Evolutionary conservation across 2,329 filamentous ascomycete species (phyloP).

Genomic region (Ascochyta fabae): DNA sequence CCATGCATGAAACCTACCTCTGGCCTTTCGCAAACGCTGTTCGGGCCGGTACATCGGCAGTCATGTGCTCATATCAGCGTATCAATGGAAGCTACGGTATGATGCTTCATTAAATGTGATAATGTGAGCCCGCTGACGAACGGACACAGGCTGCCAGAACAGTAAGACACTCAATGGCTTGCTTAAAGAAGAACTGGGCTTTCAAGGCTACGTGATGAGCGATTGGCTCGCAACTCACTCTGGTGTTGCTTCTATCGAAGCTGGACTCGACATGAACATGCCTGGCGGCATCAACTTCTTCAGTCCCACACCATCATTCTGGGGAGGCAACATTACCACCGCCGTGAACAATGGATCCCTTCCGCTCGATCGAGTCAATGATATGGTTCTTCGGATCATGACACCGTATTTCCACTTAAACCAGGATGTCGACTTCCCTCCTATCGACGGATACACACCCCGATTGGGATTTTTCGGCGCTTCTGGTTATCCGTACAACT

Average conservation of each 20-base stretch:
- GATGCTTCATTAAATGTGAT: not conserved
- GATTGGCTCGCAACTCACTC: slow-evolving; percentile 45
- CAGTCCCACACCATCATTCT: slow-evolving; percentile 32
- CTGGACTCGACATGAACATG: slow-evolving; percentile 58
- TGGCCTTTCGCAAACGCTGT: slow-evolving; percentile 71
- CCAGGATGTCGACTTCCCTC: slow-evolving; percentile 48
- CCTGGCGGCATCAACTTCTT: slow-evolving; percentile 41
- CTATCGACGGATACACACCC: slow-evolving; percentile 41
- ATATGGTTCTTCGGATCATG: slow-evolving; percentile 56
- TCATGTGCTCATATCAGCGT: slow-evolving; percentile 64
- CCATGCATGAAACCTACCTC: slow-evolving; percentile 69
- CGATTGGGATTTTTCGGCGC: slow-evolving; percentile 27
- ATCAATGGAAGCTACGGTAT: slow-evolving; percentile 34
- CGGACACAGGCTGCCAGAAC: slow-evolving; percentile 37
- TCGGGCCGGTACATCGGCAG: slow-evolving; percentile 61
- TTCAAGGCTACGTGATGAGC: slow-evolving; percentile 55
- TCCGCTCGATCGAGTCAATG: slow-evolving; percentile 48
- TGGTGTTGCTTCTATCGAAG: slow-evolving; percentile 53
- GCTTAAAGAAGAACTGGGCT: slow-evolving; percentile 60
- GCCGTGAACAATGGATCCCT: slow-evolving; percentile 51
- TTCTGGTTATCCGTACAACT: slow-evolving; percentile 37
- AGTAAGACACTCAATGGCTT: slow-evolving; percentile 55
- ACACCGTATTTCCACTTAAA: slow-evolving; percentile 54
- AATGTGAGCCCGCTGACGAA: not conserved
- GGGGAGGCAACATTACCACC: slow-evolving; percentile 47